phyloP scores from a whole-genome alignment of 169 alveolate genomes.

The Toxoplasma gondii region DNA sequence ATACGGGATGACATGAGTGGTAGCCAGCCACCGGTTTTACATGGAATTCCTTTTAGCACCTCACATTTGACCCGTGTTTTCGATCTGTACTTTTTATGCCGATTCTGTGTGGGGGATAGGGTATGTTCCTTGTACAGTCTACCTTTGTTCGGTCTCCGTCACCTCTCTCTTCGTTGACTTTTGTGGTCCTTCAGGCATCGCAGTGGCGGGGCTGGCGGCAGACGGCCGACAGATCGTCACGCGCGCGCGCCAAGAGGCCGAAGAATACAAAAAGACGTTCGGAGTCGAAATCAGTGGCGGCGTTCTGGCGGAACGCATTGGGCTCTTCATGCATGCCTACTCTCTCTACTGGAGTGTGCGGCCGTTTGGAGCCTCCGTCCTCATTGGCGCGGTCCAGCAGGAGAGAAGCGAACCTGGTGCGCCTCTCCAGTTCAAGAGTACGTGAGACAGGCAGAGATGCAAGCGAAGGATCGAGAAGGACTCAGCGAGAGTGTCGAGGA shows the following conservation, averaged over 20 bases:
- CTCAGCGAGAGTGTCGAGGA: neutral
- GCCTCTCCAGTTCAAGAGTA: constrained; percentile 33
- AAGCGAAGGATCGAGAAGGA: neutral
- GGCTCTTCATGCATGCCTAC: constrained; percentile 85
- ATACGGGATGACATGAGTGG: too few species aligned
- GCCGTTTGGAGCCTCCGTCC: constrained; percentile 90
- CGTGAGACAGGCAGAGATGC: neutral
- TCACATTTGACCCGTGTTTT: too few species aligned
- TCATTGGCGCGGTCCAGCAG: constrained; percentile 77
- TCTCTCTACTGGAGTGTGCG: constrained; percentile 87
- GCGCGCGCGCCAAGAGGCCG: constrained; percentile 88
- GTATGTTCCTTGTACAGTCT: too few species aligned
- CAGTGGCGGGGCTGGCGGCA: constrained; percentile 88
- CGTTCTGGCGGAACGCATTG: constrained; percentile 89
- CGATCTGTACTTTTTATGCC: too few species aligned
- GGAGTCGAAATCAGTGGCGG: constrained; percentile 85
- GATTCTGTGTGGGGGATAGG: too few species aligned
- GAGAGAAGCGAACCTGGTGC: neutral
- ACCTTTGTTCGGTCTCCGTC: too few species aligned
- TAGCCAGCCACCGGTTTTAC: too few species aligned
- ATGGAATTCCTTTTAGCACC: too few species aligned
- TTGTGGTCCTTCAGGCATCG: constrained; percentile 72
- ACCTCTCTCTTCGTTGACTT: too few species aligned
- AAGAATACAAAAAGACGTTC: constrained; percentile 78
- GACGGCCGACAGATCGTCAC: constrained; percentile 87